Base-by-base conservation (phyloP, 176 grass and related monocot species). In the Luzula sylvatica region DNA sequence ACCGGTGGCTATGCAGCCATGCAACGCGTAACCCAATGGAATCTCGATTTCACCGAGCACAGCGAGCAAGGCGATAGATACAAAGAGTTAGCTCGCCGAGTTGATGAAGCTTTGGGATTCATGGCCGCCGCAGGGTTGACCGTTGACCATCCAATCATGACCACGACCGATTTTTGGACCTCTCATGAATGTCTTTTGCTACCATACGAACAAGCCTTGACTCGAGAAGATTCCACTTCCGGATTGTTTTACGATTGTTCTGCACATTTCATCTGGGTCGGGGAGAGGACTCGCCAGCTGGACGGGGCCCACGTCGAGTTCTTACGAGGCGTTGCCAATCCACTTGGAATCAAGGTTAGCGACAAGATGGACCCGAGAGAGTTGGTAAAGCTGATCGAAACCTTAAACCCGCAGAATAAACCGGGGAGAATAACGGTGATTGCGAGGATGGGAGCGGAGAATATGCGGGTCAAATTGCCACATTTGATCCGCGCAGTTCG, bases 51-150 rank as follows among this genome's bases (percentile, higher is more conserved):
- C 73, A 84, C 83, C 20, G 73, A 87, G 27, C 52, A 87, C 50
- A 78, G 88, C 15, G 88, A 95, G 60, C 79, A 95, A 42, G 88
- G 79, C 0, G 88, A 95, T 72, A 94, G 88, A 68, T 95, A 95
- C 48, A 82, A 80, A 69, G 88, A 95, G 47, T 55, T 95, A 55
- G 88, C 88, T 18, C 88, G 83, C 52, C 59, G 83, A 29, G 83
- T 95, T 52, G 88, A 95, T 0, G 88, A 95, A 61, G 88, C 76
- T 32, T 65, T 95, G 55, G 88, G 83, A n/a, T 95, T 95, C 56
- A 87, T 95, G 88, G 66, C 83, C 42, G 88, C 83, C 38, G 70
- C 83, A 16, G 88, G 88, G 25, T 69, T 95, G 65, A 81, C 83
- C 24, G 16, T 81, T 53, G 88, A 87, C 59, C 79, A 87, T 42